Percentiles rank a stretch among this genome's conserved stretches.
Conservation (phyloP, 768 basidiomycete species). For the Boletales sp. region DNA sequence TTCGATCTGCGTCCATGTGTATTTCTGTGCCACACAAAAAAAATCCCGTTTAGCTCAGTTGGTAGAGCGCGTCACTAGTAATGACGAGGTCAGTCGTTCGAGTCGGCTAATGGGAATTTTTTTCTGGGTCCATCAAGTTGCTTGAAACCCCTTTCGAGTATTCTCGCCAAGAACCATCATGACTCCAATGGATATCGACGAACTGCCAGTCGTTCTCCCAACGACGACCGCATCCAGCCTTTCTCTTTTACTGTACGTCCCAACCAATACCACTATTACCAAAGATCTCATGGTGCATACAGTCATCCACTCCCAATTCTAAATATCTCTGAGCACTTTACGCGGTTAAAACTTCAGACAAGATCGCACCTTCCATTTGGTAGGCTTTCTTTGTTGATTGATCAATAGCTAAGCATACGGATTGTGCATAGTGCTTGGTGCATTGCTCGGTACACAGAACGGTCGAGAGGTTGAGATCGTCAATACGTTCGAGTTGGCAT, state of each 20-base stretch:
- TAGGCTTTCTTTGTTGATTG: constrained; percentile 29
- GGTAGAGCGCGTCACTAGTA: constrained; percentile 51
- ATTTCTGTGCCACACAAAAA: not conserved
- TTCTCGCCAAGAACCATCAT: constrained; percentile 23
- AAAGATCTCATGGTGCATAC: constrained; percentile 15
- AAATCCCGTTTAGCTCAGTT: constrained; percentile 44
- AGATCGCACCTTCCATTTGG: constrained; percentile 61
- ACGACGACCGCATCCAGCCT: constrained; percentile 70
- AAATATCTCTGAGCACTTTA: constrained; percentile 94
- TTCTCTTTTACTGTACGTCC: constrained; percentile 66
- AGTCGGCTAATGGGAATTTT: constrained; percentile 40
- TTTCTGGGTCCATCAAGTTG: not conserved
- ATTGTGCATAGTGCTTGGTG: constrained; percentile 73
- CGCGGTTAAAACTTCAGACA: constrained; percentile 75
- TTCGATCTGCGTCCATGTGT: not conserved
- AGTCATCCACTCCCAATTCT: constrained; percentile 97
- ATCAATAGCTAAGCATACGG: not conserved
- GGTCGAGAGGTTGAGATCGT: constrained; percentile 96
- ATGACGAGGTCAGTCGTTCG: constrained; percentile 42
- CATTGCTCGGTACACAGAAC: constrained; percentile 88
- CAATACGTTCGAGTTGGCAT: constrained; percentile 89
- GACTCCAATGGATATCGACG: constrained; percentile 75
- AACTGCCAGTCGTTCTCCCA: constrained; percentile 69
- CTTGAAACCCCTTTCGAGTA: constrained; percentile 4
- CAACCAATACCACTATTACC: not conserved